Conservation (phyloP, 441 rosid species). For the Isatis lusitanica region DNA sequence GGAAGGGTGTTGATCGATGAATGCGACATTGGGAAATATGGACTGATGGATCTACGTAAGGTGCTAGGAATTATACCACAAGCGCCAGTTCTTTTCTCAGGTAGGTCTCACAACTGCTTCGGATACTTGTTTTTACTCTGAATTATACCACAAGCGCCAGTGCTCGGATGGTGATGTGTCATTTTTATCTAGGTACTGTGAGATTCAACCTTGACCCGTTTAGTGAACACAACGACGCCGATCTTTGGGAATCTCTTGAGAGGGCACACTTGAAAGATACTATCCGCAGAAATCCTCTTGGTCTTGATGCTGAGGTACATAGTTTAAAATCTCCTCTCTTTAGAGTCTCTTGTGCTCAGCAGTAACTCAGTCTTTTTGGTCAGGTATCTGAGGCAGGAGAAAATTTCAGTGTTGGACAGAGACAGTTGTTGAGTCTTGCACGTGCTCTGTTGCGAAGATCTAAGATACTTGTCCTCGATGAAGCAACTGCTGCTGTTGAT, state of each 20-base stretch:
- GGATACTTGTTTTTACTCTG: background rate
- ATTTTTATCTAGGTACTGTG: conserved; percentile 61
- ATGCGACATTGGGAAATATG: conserved; percentile 70
- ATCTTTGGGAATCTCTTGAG: conserved; percentile 93
- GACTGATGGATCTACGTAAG: conserved; percentile 81
- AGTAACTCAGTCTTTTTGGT: conserved; percentile 15
- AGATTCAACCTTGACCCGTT: conserved; percentile 96
- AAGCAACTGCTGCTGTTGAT: conserved; percentile 97
- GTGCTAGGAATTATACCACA: conserved; percentile 96
- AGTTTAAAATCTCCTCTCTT: background rate
- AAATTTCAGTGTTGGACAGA: conserved; percentile 93
- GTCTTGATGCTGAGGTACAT: conserved; percentile 83
- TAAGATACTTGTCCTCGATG: conserved; percentile 95
- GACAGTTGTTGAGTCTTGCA: conserved; percentile 91
- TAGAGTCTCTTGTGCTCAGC: background rate
- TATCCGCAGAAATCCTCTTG: conserved; percentile 70
- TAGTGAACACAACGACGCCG: conserved; percentile 85
- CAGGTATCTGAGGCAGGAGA: conserved; percentile 92
- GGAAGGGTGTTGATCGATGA: conserved; percentile 83
- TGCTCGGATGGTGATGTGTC: background rate
- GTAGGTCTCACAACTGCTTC: conserved; percentile 36
- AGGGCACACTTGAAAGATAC: conserved; percentile 91
- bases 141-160: too few species aligned
- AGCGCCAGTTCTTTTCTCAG: conserved; percentile 95
- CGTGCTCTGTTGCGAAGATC: conserved; percentile 89